Base-by-base conservation (phyloP, 352 stramenopile genomes). In the Phytophthora tentaculata region DNA sequence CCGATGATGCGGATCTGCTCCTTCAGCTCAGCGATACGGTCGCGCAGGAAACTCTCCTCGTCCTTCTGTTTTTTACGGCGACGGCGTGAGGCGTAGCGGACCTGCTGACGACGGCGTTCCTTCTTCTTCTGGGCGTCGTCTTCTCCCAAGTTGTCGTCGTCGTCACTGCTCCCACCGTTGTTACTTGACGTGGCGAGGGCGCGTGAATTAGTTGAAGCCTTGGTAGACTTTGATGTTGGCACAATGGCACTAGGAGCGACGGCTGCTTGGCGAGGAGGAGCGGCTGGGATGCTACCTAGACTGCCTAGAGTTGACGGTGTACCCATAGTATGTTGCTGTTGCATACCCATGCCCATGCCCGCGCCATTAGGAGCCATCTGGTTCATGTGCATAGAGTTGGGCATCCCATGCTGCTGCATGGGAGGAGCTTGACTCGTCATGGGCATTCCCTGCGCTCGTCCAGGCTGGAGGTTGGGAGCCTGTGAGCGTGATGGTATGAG, bases 61-160 rank as follows among this genome's bases (percentile, higher is more conserved):
- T 95, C 84, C 52, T 93, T 92, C 53, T 91, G 86, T 76, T 95
- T 95, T 61, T 91, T 90, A 56, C 86, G 86, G 51, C 86, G 86
- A 32, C 84, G 84, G 41, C 83, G 83, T 55, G 86, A 94, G 44
- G 86, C 86, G 56, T 92, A 90, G 37, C 86, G 84, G 9, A 94
- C 86, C 62, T 94, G 86, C 67, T 90, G 79, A 47, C 82, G 82
- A 43, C 86, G 84, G 2, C 85, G 84, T 61, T 94, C 86, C 61
- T 91, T 92, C 75, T 94, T 94, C 72, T 94, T 91, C 66, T 81
- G 77, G 20, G 52, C 61, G 55, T 89, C 80, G 26, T 89, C 81
- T 29, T 91, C 83, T 1, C 69, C 71, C 61, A 85, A 67, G 7
- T 58, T 64, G 0, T 63, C 61, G 14, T 90, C 85, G 12, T 91